phyloP scores from a whole-genome alignment of 129 eudicot genomes.

The Flaveria ramosissima region DNA sequence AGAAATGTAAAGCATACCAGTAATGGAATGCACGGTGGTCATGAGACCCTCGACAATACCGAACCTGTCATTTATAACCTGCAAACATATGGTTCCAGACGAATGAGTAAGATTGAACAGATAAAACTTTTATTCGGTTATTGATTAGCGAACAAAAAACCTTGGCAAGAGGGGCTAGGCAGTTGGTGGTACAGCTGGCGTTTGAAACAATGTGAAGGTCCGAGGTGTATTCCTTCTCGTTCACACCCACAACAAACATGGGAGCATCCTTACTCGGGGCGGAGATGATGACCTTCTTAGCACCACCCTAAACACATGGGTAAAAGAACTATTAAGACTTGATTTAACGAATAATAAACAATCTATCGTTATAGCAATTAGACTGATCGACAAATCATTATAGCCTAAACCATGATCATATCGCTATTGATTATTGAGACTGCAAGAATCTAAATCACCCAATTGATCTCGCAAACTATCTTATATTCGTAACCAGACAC shows the following conservation, averaged over 20 bases:
- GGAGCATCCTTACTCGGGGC: constrained; percentile 78
- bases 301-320: constrained; percentile 50
- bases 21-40: constrained; percentile 67
- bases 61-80: constrained; percentile 65
- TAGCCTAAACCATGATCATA: background rate
- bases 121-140: background rate
- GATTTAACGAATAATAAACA: background rate
- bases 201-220: constrained; percentile 66
- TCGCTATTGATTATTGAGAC: background rate
- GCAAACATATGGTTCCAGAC: background rate
- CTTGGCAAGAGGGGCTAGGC: constrained; percentile 76
- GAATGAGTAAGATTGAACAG: background rate
- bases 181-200: constrained; percentile 71
- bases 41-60: constrained; percentile 74
- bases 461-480: background rate
- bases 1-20: constrained; percentile 35
- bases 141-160: constrained; percentile 4
- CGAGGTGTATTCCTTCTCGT: constrained; percentile 63
- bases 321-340: background rate
- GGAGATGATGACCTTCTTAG: constrained; percentile 66
- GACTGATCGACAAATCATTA: background rate
- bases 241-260: constrained; percentile 73
- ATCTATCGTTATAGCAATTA: background rate
- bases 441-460: background rate
- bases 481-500: background rate